These are phyloP conservation scores for Silene uniflora DNA, from an alignment of 148 eudicot species.

Conservation along the genomic window DNA sequence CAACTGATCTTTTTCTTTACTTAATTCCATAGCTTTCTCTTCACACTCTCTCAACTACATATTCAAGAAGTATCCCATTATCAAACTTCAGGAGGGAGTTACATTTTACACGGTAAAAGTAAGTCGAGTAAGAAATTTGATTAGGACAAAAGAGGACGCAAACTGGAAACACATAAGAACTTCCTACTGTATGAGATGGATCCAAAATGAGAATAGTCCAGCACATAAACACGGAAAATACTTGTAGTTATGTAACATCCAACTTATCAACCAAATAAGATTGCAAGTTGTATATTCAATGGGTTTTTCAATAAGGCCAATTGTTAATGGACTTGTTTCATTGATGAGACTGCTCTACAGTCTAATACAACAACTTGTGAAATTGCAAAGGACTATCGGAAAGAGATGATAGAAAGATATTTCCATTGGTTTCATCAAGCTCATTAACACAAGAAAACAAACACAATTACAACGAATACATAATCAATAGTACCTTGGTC, in stretches of 20 bases:
- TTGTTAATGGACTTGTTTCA: no score
- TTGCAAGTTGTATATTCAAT: no score
- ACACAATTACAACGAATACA: constrained; percentile 9
- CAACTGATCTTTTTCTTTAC: constrained; percentile 58
- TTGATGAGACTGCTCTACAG: no score
- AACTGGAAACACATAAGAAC: background rate
- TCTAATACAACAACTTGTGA: no score
- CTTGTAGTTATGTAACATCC: no score
- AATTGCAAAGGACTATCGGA: background rate
- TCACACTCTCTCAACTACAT: constrained; percentile 64
- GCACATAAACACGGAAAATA: no score
- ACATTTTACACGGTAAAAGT: background rate
- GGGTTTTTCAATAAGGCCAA: no score
- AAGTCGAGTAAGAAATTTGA: background rate
- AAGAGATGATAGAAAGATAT: background rate
- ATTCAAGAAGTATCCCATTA: constrained; percentile 13
- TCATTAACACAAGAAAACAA: background rate
- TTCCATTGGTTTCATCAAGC: background rate
- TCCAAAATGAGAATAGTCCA: no score
- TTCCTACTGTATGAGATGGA: no score
- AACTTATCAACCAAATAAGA: no score
- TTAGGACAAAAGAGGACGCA: background rate
- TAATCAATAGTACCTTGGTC: constrained; percentile 50
- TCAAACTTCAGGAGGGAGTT: background rate
- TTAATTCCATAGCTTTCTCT: constrained; percentile 45